Conservation (phyloP, 257 asterid species). For the Lycium ferocissimum region DNA sequence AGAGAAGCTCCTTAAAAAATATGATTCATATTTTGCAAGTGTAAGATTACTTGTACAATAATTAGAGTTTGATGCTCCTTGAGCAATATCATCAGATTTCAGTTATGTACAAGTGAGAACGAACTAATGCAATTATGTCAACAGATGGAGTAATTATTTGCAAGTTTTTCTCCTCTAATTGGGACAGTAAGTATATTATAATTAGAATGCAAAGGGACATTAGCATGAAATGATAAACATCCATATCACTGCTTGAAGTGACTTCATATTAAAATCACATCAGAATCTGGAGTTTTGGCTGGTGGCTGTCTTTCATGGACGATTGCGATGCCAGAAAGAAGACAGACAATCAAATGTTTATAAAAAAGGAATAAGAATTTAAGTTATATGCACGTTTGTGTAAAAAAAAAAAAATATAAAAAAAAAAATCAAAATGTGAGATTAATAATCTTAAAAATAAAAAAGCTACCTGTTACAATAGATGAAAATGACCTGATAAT, state of each 20-base stretch:
- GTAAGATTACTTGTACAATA: background rate
- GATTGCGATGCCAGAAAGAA: conserved; percentile 29
- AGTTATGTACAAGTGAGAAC: background rate
- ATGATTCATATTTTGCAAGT: background rate
- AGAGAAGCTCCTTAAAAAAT: background rate
- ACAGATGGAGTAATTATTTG: conserved; percentile 10
- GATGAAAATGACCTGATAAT: too few relatives aligned
- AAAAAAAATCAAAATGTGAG: too few relatives aligned
- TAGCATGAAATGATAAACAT: background rate
- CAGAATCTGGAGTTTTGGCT: conserved; percentile 54
- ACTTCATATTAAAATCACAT: conserved; percentile 15
- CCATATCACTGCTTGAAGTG: background rate
- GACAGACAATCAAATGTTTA: background rate
- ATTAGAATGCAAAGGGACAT: background rate
- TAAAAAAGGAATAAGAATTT: too few relatives aligned
- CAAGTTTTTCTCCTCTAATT: conserved; percentile 21
- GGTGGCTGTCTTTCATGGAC: conserved; percentile 51
- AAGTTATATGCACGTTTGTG: too few relatives aligned
- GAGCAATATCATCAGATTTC: background rate
- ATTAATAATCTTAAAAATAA: background rate
- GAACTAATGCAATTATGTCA: conserved; percentile 10
- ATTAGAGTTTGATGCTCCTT: background rate
- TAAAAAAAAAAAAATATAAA: too few relatives aligned
- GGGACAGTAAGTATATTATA: background rate
- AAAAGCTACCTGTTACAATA: too few relatives aligned